Conservation (phyloP, 441 rosid genomes). For the Francoa sonchifolia region DNA sequence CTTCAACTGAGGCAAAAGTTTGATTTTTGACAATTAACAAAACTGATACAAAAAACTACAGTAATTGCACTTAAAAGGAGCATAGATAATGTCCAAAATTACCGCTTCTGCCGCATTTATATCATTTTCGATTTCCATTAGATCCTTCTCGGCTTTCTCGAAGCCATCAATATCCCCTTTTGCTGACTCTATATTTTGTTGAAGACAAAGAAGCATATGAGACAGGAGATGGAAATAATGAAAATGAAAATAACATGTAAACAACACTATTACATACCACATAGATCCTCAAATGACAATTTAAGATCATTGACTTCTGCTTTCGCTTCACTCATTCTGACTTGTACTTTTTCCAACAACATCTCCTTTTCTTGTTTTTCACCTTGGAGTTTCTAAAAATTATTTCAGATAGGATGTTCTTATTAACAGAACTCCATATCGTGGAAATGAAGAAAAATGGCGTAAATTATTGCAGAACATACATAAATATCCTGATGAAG, state of each 20-base stretch:
- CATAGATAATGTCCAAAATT: no score
- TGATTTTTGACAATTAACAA: constrained; percentile 13
- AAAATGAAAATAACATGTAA: constrained; percentile 1
- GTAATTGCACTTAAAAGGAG: no score
- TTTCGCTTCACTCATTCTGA: constrained; percentile 43
- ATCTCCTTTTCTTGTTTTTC: constrained; percentile 43
- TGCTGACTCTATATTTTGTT: constrained; percentile 46
- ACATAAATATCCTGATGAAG: constrained; percentile 74
- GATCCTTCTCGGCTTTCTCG: constrained; percentile 66
- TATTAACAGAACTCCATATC: constrained; percentile 1
- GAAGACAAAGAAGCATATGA: constrained; percentile 6
- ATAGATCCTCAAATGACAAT: constrained; percentile 44
- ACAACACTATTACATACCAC: constrained; percentile 36
- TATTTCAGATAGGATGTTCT: neutral
- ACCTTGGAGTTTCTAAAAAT: constrained; percentile 38
- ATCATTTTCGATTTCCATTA: constrained; percentile 58
- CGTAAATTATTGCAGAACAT: constrained; percentile 25
- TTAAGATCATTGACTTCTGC: constrained; percentile 43
- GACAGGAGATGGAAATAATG: neutral
- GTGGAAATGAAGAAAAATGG: constrained; percentile 3
- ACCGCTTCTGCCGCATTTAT: constrained; percentile 53
- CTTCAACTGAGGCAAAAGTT: constrained; percentile 45
- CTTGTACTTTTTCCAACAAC: constrained; percentile 32
- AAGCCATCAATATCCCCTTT: constrained; percentile 62
- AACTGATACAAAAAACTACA: constrained; percentile 6